These are phyloP conservation scores for Pleurotus citrinopileatus DNA, from an alignment of 768 basidiomycete species.

Conservation along the genomic window DNA sequence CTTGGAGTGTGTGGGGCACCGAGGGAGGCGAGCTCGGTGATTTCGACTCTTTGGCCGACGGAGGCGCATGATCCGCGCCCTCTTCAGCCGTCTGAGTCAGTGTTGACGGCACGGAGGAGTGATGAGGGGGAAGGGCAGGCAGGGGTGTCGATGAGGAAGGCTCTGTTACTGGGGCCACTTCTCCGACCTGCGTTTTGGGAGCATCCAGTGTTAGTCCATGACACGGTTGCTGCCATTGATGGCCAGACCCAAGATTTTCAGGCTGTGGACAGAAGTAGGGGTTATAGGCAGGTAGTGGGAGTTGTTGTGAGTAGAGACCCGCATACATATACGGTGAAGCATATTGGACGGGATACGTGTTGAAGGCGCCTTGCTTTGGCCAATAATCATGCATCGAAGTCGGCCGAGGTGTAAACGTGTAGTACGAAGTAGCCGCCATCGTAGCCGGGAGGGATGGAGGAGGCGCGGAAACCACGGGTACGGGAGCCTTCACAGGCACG, in stretches of 20 bases:
- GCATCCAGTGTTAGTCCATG: conserved; percentile 19
- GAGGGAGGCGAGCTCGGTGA: conserved; percentile 10
- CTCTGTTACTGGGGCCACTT: neutral
- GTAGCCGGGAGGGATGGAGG: conserved; percentile 10
- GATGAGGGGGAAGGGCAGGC: neutral
- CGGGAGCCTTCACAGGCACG: conserved; percentile 7
- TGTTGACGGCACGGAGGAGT: neutral
- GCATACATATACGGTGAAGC: conserved; percentile 25
- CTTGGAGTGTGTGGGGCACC: conserved; percentile 1
- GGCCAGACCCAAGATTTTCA: too few species aligned
- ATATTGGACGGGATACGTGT: conserved; percentile 15
- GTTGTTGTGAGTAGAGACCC: conserved; percentile 24
- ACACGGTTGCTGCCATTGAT: conserved; percentile 35
- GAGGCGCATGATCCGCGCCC: too few species aligned
- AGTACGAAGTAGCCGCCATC: conserved; percentile 16
- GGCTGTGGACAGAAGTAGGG: conserved; percentile 19
- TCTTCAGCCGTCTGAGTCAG: too few species aligned
- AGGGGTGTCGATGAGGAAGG: neutral
- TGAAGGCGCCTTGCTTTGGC: conserved; percentile 27
- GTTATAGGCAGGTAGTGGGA: conserved; percentile 20
- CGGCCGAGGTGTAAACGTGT: conserved; percentile 19
- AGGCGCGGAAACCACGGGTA: conserved; percentile 13
- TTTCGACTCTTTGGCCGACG: conserved; percentile 5
- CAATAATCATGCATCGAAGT: conserved; percentile 33
- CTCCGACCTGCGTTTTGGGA: conserved; percentile 1